Conservation (phyloP, 2,329 filamentous ascomycete genomes). For the Pseudogymnoascus destructans region DNA sequence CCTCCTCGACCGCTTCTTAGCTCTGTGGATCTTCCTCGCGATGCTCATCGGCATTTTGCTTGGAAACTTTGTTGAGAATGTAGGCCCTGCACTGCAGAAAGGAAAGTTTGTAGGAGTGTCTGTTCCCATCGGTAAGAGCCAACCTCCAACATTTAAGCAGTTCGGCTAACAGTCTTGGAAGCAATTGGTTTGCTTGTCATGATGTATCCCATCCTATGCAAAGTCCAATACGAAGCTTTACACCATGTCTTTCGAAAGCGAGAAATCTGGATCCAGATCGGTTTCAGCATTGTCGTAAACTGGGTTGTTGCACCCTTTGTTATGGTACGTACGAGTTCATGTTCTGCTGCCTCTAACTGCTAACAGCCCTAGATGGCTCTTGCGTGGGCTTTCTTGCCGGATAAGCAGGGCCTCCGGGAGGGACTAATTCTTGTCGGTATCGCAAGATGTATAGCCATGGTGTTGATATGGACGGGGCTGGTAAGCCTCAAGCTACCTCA, state of each 20-base stretch:
- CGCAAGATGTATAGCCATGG: conserved; percentile 82
- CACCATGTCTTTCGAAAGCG: conserved; percentile 49
- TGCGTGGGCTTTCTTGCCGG: conserved; percentile 55
- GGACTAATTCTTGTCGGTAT: conserved; percentile 74
- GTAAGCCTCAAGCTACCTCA: conserved; percentile 32
- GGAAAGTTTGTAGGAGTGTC: conserved; percentile 51
- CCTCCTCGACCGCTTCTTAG: conserved; percentile 37
- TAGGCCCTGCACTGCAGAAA: conserved; percentile 41
- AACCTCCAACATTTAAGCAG: background rate
- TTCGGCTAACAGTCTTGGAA: background rate
- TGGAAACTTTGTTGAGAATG: conserved; percentile 46
- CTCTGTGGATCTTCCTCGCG: conserved; percentile 49
- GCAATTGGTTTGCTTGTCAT: conserved; percentile 65
- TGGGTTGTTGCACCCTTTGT: conserved; percentile 76
- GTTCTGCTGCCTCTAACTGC: background rate
- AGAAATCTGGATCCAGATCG: conserved; percentile 65
- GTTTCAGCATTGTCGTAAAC: conserved; percentile 63
- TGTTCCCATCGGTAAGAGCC: conserved; percentile 42
- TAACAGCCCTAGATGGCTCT: conserved; percentile 35
- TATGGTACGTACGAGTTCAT: conserved; percentile 39
- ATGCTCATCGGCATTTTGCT: conserved; percentile 52
- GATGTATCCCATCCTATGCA: conserved; percentile 91
- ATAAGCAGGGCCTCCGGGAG: conserved; percentile 42
- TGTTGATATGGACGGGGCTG: conserved; percentile 67
- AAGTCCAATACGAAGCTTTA: conserved; percentile 65